These are phyloP conservation scores for Apophysomyces ossiformis DNA, from an alignment of 371 early-diverging fungal species.

Conservation along the genomic window DNA sequence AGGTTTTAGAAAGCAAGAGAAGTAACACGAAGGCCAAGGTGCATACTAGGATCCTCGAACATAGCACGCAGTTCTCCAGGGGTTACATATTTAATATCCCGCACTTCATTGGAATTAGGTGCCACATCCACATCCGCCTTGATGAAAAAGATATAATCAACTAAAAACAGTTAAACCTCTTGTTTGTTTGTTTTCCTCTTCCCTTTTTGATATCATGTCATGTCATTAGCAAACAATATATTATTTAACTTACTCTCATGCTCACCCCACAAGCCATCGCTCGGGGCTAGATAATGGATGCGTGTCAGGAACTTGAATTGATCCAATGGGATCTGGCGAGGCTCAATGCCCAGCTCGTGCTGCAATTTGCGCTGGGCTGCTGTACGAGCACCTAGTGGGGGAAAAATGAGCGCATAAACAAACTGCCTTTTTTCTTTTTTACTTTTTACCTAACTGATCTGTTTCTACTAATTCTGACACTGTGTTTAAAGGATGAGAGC, in stretches of 20 bases:
- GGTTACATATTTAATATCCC: slow-evolving; percentile 77
- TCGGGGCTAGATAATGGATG: slow-evolving; percentile 91
- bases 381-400: slow-evolving; percentile 41
- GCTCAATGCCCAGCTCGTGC: slow-evolving; percentile 91
- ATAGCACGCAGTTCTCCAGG: slow-evolving; percentile 76
- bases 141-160: slow-evolving; percentile 92
- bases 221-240: slow-evolving; percentile 14
- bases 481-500: slow-evolving; percentile 89
- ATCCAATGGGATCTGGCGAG: slow-evolving; percentile 75
- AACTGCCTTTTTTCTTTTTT: too few species aligned
- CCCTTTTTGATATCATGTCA: background rate
- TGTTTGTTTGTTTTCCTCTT: background rate
- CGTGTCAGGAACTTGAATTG: slow-evolving; percentile 84
- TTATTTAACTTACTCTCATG: slow-evolving; percentile 72
- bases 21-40: slow-evolving; percentile 12
- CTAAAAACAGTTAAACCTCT: slow-evolving; percentile 39
- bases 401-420: background rate
- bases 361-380: slow-evolving; percentile 81
- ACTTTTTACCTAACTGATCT: slow-evolving; percentile 62
- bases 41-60: slow-evolving; percentile 64
- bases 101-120: slow-evolving; percentile 87
- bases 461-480: slow-evolving; percentile 77
- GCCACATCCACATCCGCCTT: slow-evolving; percentile 70
- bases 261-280: slow-evolving; percentile 94
- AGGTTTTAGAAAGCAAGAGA: background rate